Percentiles rank a stretch among this genome's conserved stretches.
These are phyloP conservation scores for Garcia nutans DNA, from an alignment of 345 rosid species.

Conservation along the genomic window DNA sequence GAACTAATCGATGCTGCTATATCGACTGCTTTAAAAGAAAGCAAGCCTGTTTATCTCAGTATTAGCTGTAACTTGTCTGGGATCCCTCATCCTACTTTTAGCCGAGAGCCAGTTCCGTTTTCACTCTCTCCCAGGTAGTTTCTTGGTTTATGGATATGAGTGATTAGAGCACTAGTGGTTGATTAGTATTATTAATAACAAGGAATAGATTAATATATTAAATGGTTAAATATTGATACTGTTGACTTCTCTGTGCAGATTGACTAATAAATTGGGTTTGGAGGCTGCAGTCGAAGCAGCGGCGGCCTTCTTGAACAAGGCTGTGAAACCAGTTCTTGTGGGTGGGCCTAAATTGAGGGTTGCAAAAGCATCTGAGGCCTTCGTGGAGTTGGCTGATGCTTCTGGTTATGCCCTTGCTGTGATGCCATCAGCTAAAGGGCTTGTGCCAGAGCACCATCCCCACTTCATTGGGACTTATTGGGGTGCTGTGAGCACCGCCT, in stretches of 20 bases:
- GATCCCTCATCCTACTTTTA: constrained; percentile 68
- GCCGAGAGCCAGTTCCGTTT: constrained; percentile 66
- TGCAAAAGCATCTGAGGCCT: constrained; percentile 54
- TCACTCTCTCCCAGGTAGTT: constrained; percentile 54
- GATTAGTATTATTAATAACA: too few relatives aligned
- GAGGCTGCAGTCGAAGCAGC: constrained; percentile 77
- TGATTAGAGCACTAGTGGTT: not conserved
- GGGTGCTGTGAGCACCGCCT: constrained; percentile 79
- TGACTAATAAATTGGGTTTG: constrained; percentile 58
- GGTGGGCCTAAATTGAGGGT: constrained; percentile 69
- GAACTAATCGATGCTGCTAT: constrained; percentile 72
- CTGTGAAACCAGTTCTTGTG: constrained; percentile 73
- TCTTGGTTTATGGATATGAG: not conserved
- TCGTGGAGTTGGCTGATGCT: constrained; percentile 63
- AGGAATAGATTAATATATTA: not conserved
- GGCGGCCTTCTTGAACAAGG: constrained; percentile 70
- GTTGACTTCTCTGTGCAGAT: constrained; percentile 26
- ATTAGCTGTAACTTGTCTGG: constrained; percentile 66
- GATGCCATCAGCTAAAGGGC: constrained; percentile 80
- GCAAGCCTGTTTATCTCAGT: constrained; percentile 84
- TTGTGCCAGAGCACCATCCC: constrained; percentile 68
- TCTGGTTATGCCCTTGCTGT: constrained; percentile 59
- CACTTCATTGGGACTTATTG: constrained; percentile 73
- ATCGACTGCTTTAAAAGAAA: constrained; percentile 70
- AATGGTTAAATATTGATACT: not conserved